phyloP scores from a whole-genome alignment of 352 stramenopile genomes.

The Saprolegnia parasitica region DNA sequence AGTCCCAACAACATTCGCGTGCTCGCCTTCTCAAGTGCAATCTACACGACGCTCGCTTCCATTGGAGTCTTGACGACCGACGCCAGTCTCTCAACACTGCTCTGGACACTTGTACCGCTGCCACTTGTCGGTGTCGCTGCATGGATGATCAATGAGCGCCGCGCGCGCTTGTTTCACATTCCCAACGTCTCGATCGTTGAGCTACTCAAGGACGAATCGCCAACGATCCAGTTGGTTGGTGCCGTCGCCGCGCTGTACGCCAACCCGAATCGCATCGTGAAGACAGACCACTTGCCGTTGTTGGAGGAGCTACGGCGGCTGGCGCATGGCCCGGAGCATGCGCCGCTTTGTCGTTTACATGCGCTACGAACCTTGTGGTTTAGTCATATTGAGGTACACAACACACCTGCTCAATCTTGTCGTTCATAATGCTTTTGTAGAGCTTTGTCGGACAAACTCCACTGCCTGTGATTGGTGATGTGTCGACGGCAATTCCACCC shows the following conservation, averaged over 20 bases:
- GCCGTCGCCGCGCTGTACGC: slow-evolving; percentile 25
- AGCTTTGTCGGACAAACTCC: background rate
- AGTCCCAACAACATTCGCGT: slow-evolving; percentile 28
- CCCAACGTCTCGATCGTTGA: slow-evolving; percentile 21
- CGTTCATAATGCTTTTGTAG: background rate
- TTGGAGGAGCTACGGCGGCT: background rate
- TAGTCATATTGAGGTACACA: background rate
- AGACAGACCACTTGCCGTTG: background rate
- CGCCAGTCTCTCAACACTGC: background rate
- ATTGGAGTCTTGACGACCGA: slow-evolving; percentile 5
- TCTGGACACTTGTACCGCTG: slow-evolving; percentile 12
- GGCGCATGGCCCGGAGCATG: too few relatives aligned
- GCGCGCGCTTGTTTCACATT: slow-evolving; percentile 21
- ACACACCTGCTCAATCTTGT: background rate
- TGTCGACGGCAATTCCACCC: background rate
- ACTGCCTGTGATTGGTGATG: background rate
- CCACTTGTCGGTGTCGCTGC: slow-evolving; percentile 5
- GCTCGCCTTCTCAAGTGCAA: slow-evolving; percentile 22
- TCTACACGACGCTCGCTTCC: slow-evolving; percentile 18
- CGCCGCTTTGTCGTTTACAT: background rate
- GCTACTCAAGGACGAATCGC: background rate
- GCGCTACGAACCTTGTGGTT: background rate
- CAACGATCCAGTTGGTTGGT: background rate
- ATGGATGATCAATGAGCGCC: slow-evolving; percentile 19
- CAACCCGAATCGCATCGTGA: slow-evolving; percentile 10